Evolutionary conservation across 2,329 filamentous ascomycete genomes (phyloP), one percentile per base, ranked within the genome.

Genomic region (Nakataea oryzae): DNA sequence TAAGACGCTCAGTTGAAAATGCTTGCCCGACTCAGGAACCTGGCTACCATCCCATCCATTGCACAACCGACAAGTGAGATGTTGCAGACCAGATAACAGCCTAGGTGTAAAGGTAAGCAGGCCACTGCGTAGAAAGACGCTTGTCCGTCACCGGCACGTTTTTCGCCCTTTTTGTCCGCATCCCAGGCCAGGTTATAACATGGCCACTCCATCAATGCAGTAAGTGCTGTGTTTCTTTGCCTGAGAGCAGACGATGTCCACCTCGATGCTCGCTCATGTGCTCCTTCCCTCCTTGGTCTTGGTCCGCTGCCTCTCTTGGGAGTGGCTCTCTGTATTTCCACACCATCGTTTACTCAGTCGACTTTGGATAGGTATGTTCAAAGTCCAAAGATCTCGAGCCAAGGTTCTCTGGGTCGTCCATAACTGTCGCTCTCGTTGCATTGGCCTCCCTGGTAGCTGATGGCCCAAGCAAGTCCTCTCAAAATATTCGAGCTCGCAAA

Each of bases 401-500:
- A 7, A 7, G 41, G 41, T 1, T n/a, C 17, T 50, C 41, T 50
- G 13, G 41, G n/a, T 50, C 6, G 14, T 21, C 34, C 7, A 6
- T 41, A 1, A 41, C 9, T 3, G 17, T 3, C 41, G 9, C 21
- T 8, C 41, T n/a, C 41, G 2, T 50, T n/a, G 41, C 41, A 21
- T n/a, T 8, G 17, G 41, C 21, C 41, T 11, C 17, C 14, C 41
- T 50, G 21, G 21, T 50, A 50, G 41, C 41, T 50, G 41, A 50
- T 50, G 21, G 41, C 41, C 17, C 3, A n/a, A 29, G 7, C 17
- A 27, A 63, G 84, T 69, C 83, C 83, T 12, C 76, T 86, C 65
- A 82, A 81, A 66, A 76, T 87, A 59, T 87, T 87, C 66, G 80
- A 85, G 66, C 70, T 78, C 55, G 79, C 81, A 6, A 80, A 77